A percentile compares a stretch with the other conserved stretches of the same genome.
Evolutionary conservation across 257 asterid species (phyloP).

Genomic region (Jaltomata sinuosa): DNA sequence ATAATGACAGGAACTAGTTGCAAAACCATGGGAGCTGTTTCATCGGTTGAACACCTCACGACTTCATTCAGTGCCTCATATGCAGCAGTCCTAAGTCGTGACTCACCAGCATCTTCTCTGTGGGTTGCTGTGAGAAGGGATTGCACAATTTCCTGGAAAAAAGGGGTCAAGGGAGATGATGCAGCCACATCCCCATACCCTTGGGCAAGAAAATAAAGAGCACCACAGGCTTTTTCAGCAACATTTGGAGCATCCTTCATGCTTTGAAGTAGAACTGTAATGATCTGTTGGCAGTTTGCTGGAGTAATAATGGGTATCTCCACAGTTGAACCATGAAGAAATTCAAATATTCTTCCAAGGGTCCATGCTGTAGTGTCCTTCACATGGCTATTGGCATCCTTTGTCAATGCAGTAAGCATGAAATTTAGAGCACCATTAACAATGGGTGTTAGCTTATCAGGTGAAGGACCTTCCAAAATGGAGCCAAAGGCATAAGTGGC

Average conservation of each 20-base stretch:
- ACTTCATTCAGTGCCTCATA: constrained; percentile 79
- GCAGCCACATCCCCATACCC: constrained; percentile 61
- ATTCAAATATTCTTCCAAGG: constrained; percentile 66
- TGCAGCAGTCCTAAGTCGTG: constrained; percentile 72
- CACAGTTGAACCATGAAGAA: constrained; percentile 57
- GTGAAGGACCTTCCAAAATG: constrained; percentile 71
- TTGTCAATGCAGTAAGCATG: constrained; percentile 57
- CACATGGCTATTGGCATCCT: constrained; percentile 64
- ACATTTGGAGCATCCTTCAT: constrained; percentile 80
- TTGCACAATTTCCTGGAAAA: constrained; percentile 65
- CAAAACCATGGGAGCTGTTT: constrained; percentile 57
- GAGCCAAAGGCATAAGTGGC: constrained; percentile 80
- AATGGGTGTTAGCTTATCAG: constrained; percentile 49
- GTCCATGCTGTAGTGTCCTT: constrained; percentile 85
- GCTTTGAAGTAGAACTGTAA: constrained; percentile 70
- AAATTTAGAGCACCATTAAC: constrained; percentile 55
- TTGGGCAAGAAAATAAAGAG: constrained; percentile 68
- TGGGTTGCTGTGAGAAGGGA: constrained; percentile 59
- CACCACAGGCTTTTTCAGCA: constrained; percentile 79
- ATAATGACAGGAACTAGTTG: constrained; percentile 69
- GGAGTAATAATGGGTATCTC: constrained; percentile 58
- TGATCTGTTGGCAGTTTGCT: constrained; percentile 57
- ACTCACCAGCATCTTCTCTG: constrained; percentile 75
- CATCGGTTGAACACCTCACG: constrained; percentile 67
- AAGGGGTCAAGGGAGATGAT: constrained; percentile 59